Conservation (phyloP, 495 filamentous ascomycete species). For the Oleoguttula mirabilis region DNA sequence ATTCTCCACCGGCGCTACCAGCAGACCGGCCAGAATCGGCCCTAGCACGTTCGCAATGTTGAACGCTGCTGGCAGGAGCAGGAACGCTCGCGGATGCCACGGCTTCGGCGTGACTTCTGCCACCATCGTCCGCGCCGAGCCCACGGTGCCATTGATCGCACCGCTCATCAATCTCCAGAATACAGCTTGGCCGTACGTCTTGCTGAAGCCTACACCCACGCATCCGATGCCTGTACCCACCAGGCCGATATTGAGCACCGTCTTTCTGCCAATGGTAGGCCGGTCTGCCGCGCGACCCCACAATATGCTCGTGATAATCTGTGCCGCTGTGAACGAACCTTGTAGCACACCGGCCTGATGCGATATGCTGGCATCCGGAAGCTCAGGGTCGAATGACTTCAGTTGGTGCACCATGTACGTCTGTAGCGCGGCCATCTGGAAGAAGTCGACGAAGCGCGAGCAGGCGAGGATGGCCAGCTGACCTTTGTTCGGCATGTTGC, state of each 20-base stretch:
- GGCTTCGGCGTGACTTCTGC: conserved; percentile 23
- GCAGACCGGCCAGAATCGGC: conserved; percentile 24
- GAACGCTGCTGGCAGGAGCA: conserved; percentile 26
- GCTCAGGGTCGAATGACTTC: conserved; percentile 26
- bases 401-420: conserved; percentile 53
- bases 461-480: conserved; percentile 38
- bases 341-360: conserved; percentile 26
- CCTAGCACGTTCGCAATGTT: conserved; percentile 27
- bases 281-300: conserved; percentile 26
- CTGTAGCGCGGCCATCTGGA: conserved; percentile 36
- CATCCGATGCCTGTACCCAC: conserved; percentile 25
- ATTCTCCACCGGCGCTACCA: conserved; percentile 19
- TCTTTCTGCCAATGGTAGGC: conserved; percentile 24
- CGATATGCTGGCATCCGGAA: conserved; percentile 22
- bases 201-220: conserved; percentile 25
- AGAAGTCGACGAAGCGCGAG: conserved; percentile 40
- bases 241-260: conserved; percentile 25
- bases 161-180: conserved; percentile 24
- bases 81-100: conserved; percentile 26
- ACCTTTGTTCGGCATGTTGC: conserved; percentile 29
- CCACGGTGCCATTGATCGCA: conserved; percentile 27
- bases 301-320: conserved; percentile 25
- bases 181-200: conserved; percentile 22
- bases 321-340: conserved; percentile 26
- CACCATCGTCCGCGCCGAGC: conserved; percentile 26